phyloP scores from a whole-genome alignment of 192 early-diverging fungal species.

The Umbelopsis sp. region DNA sequence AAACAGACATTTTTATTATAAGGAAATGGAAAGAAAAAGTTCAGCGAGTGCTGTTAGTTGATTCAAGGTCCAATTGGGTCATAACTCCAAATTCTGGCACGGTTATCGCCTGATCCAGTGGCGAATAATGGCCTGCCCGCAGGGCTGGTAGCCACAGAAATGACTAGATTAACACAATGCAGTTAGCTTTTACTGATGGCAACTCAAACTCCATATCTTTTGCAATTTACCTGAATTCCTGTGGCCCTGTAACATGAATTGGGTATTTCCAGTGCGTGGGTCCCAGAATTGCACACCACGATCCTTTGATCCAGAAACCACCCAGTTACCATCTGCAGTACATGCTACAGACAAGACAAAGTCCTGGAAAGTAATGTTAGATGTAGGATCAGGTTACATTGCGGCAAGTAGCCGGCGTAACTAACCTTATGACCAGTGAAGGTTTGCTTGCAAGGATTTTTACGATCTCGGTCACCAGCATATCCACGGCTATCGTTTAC shows the following conservation, averaged over 20 bases:
- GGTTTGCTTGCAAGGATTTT: conserved; percentile 47
- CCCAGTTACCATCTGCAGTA: conserved; percentile 84
- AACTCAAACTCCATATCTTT: neutral
- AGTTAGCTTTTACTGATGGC: neutral
- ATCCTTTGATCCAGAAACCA: conserved; percentile 92
- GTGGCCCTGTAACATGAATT: conserved; percentile 92
- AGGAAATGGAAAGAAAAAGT: neutral
- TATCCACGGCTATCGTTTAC: conserved; percentile 34
- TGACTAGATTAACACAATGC: conserved; percentile 61
- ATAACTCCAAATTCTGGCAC: conserved; percentile 91
- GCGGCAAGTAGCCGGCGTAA: neutral
- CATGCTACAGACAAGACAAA: conserved; percentile 96
- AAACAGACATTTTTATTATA: conserved; percentile 1
- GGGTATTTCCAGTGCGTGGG: conserved; percentile 66
- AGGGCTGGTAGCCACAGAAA: conserved; percentile 85
- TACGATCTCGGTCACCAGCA: conserved; percentile 26
- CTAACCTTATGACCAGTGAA: conserved; percentile 56
- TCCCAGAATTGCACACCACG: conserved; percentile 95
- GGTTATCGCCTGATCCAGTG: conserved; percentile 93
- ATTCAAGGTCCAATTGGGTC: conserved; percentile 37
- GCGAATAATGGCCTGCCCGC: conserved; percentile 84
- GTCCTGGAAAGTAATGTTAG: conserved; percentile 65
- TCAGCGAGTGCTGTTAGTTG: neutral
- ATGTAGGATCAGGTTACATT: neutral
- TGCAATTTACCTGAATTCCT: conserved; percentile 84